These are phyloP conservation scores for Zanthoxylum bungeanum DNA, from an alignment of 345 rosid species.

Conservation along the genomic window DNA sequence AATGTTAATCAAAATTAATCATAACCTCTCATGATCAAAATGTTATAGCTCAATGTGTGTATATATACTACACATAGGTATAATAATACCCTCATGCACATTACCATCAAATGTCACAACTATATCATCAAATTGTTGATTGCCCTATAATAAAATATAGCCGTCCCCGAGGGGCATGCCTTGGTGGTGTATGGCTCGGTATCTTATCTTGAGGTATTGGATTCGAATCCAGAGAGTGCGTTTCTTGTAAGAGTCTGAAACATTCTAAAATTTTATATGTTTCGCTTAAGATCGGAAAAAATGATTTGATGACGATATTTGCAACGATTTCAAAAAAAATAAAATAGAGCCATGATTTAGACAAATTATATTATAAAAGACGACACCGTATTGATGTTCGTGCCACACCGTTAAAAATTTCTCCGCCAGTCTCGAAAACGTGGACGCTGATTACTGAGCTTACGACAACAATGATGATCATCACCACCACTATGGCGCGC, in stretches of 20 bases:
- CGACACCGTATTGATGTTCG: conserved; percentile 4
- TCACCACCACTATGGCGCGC: background rate
- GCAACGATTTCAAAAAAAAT: no score
- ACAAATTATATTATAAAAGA: background rate
- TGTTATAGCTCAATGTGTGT: no score
- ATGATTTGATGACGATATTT: no score
- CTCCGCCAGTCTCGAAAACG: background rate
- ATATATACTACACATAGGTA: background rate
- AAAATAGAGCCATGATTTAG: background rate
- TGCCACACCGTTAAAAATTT: conserved; percentile 4
- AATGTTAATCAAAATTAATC: background rate
- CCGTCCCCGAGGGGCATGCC: no score
- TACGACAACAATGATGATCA: conserved; percentile 11
- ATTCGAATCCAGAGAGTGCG: no score
- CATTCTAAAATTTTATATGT: no score
- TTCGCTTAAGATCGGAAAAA: no score
- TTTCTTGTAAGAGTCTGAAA: no score
- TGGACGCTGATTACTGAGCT: conserved; percentile 19
- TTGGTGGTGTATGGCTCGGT: no score
- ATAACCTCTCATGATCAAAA: background rate
- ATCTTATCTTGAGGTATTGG: no score
- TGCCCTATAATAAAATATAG: no score
- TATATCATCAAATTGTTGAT: background rate
- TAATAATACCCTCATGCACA: conserved; percentile 5
- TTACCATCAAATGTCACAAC: background rate